These are phyloP conservation scores for Butyriboletus appendiculatus DNA, from an alignment of 1,284 basidiomycete genomes.

Conservation along the genomic window DNA sequence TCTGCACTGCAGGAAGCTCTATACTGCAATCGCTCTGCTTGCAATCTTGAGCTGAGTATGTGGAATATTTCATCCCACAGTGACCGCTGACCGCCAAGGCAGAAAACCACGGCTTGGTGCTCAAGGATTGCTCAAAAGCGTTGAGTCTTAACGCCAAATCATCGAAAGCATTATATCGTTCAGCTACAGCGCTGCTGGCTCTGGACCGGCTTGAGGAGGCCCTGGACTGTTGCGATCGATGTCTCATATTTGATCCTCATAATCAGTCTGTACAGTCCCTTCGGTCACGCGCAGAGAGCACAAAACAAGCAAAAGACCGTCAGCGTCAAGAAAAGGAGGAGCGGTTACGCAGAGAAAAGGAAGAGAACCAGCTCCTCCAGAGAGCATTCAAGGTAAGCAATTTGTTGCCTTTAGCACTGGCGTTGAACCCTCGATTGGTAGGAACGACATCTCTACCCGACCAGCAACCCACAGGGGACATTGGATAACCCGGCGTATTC, in stretches of 20 bases:
- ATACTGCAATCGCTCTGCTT: conserved; percentile 89
- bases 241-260: conserved; percentile 56
- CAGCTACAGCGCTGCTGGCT: conserved; percentile 71
- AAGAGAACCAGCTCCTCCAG: conserved; percentile 49
- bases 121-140: conserved; percentile 81
- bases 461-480: conserved; percentile 60
- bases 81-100: conserved; percentile 4
- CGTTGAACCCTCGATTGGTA: conserved; percentile 32
- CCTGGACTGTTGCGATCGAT: conserved; percentile 74
- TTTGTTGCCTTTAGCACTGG: not conserved
- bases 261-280: conserved; percentile 54
- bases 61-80: conserved; percentile 1
- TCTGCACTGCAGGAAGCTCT: conserved; percentile 64
- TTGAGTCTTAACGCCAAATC: conserved; percentile 63
- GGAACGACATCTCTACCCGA: conserved; percentile 64
- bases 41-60: conserved; percentile 84
- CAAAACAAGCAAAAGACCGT: conserved; percentile 51
- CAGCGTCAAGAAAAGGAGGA: conserved; percentile 52
- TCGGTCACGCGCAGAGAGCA: conserved; percentile 47
- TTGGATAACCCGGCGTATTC: conserved; percentile 50
- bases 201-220: conserved; percentile 79
- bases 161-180: conserved; percentile 85
- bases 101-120: conserved; percentile 88
- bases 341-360: conserved; percentile 46
- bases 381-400: conserved; percentile 62